Base-by-base conservation (phyloP, 2,329 filamentous ascomycete genomes). In the Aspergillus persii region DNA sequence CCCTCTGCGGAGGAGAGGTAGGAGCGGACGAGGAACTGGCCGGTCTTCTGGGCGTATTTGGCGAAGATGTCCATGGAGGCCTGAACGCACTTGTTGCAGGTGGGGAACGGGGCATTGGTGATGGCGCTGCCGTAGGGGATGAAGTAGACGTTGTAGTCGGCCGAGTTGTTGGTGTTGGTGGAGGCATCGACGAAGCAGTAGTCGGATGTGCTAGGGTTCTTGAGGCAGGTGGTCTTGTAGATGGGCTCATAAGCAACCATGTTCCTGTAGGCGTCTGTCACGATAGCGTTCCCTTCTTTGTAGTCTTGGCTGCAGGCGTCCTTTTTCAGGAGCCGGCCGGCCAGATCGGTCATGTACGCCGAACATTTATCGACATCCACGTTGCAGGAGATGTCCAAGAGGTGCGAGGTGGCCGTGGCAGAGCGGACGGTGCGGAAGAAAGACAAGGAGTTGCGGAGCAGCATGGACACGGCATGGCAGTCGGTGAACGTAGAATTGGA, bases 131-230 rank as follows among this genome's bases (percentile, higher is more conserved):
- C 95, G 57, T 96, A 83, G 0, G 93, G 91, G 3, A 98, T 80
- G 69, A 89, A 94, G 78, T 97, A 99, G 39, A 95, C 83, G 70
- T 93, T 94, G 36, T 86, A 84, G 72, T 95, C 89, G 33, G 86
- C 85, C 0, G 89, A 81, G 8, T 85, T 88, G 26, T 85, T 84
- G 5, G 79, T 73, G 76, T 96, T 96, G 51, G 90, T 92, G 61
- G 93, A 86, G 53, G 94, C 92, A 66, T 91, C 89, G 65, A 90
- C 90, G 74, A 92, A 97, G 79, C 84, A 81, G 80, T 94, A 97
- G 65, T 86, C 84, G 53, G 81, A 81, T 1, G 86, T 87, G 0
- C 80, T 76, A 0, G 85, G 81, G 70, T 91, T 85, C 61, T 86
- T 86, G 23, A 96, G 83, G 72, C 95, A 99, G 6, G 89, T 89